Conservation (phyloP, 208 protist genomes). For the Leptomonas seymouri region DNA sequence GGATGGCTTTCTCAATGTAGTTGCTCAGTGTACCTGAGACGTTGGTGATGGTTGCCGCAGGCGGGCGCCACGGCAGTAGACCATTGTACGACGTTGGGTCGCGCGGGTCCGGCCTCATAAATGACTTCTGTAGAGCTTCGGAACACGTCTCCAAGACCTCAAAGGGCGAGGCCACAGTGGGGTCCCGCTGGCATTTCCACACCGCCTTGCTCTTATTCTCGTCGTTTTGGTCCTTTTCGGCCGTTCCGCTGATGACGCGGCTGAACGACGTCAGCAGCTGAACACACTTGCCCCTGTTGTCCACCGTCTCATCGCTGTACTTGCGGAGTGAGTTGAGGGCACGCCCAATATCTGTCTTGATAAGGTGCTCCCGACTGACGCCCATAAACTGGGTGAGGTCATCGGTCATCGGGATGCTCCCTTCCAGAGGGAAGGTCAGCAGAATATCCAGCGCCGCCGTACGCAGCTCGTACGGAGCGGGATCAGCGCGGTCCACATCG, state of each 20-base stretch:
- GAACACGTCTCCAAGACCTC: constrained; percentile 67
- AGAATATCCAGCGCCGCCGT: constrained; percentile 78
- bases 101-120: constrained; percentile 70
- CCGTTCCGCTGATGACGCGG: constrained; percentile 41
- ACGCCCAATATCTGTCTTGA: constrained; percentile 65
- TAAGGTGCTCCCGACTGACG: constrained; percentile 71
- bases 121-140: constrained; percentile 66
- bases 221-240: constrained; percentile 22
- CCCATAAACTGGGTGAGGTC: constrained; percentile 65
- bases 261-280: constrained; percentile 70
- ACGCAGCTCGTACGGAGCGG: constrained; percentile 73
- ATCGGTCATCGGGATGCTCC: constrained; percentile 34
- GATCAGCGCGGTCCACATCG: constrained; percentile 54
- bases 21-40: constrained; percentile 44
- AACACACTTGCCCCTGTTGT: constrained; percentile 75
- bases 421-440: constrained; percentile 62
- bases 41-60: constrained; percentile 65
- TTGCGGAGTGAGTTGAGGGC: constrained; percentile 73
- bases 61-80: constrained; percentile 58
- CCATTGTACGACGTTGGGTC: constrained; percentile 85
- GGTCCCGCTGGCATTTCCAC: constrained; percentile 73
- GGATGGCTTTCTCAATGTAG: constrained; percentile 7
- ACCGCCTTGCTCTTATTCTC: constrained; percentile 32
- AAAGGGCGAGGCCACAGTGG: constrained; percentile 70
- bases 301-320: constrained; percentile 51